Conservation (phyloP, 257 asterid genomes). For the Solanum medicagineum region DNA sequence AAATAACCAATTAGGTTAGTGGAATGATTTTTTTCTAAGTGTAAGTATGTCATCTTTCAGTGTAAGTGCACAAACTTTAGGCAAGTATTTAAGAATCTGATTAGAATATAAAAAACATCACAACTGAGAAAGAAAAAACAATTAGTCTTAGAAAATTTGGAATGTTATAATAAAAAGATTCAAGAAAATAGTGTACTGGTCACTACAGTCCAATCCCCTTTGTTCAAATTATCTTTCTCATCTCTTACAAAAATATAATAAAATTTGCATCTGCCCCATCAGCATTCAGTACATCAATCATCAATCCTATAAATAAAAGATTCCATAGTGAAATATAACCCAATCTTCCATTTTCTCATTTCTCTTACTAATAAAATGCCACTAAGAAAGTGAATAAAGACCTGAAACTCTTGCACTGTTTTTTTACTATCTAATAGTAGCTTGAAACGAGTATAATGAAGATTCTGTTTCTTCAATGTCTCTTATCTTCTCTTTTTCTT, state of each 20-base stretch:
- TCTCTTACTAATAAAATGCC: background rate
- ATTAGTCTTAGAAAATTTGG: background rate
- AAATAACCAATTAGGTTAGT: too few relatives aligned
- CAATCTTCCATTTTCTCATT: background rate
- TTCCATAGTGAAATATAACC: background rate
- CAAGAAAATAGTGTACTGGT: background rate
- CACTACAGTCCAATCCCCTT: background rate
- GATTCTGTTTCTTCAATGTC: constrained; percentile 9
- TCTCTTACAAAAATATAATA: background rate
- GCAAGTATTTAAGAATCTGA: background rate
- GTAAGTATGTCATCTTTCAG: background rate
- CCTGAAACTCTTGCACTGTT: background rate
- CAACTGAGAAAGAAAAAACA: background rate
- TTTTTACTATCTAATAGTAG: background rate
- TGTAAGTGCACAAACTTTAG: background rate
- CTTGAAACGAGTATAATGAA: background rate
- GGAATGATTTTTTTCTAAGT: too few relatives aligned
- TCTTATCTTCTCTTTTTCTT: constrained; percentile 9
- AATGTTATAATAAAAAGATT: background rate
- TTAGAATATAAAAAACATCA: background rate
- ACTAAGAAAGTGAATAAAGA: background rate
- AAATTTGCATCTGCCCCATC: background rate
- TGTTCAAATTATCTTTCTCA: background rate
- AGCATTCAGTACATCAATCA: background rate
- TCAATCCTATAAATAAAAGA: background rate